Base-by-base conservation (phyloP, 2,329 filamentous ascomycete genomes). In the Bipolaris sorokiniana region DNA sequence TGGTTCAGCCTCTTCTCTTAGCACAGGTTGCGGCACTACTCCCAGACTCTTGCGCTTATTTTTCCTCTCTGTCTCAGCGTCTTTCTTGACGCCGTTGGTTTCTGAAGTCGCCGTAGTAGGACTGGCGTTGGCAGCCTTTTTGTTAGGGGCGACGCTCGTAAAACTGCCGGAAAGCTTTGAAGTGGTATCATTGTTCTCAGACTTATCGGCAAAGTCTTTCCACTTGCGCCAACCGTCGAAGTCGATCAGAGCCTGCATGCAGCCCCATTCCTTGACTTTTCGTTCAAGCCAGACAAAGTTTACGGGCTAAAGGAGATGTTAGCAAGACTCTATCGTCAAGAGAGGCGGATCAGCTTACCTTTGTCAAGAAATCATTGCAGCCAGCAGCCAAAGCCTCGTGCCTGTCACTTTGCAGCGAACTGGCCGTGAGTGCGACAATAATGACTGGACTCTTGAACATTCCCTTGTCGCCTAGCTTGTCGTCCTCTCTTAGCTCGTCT, bases 201-300 rank as follows among this genome's bases (percentile, higher is more conserved):
- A 72, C 44, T 71, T 68, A 37, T 71, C 68, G 42, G 73, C 73
- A 53, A 91, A 94, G 70, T 95, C 91, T 76, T 97, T 97, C 95
- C 95, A 99, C 77, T 92, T 92, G 53, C 93, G 87, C 95, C 95
- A 99, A 60, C 95, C 95, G 75, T 98, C 94, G 74, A 95, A 98
- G 80, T 99, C 95, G 71, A 99, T 98, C 22, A 99, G 84, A 9
- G 95, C 95, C 80, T 98, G 95, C 95, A 99, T 99, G 81, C 95
- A 98, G 54, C 95, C 95, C 95, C 95, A 99, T 82, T 99, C 95
- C 79, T 96, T 97, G 67, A 98, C 93, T 77, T 99, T 99, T 56
- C 94, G 88, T 76, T 97, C 92, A 23, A 99, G 86, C 93, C 94
- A 99, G 58, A 96, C 90, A 73, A 97, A 97, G 75, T 96, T 96